A percentile compares a stretch with the other conserved stretches of the same genome.
Evolutionary conservation across 108 stramenopile genomes (phyloP).

Genomic region (Ochromonas danica): DNA sequence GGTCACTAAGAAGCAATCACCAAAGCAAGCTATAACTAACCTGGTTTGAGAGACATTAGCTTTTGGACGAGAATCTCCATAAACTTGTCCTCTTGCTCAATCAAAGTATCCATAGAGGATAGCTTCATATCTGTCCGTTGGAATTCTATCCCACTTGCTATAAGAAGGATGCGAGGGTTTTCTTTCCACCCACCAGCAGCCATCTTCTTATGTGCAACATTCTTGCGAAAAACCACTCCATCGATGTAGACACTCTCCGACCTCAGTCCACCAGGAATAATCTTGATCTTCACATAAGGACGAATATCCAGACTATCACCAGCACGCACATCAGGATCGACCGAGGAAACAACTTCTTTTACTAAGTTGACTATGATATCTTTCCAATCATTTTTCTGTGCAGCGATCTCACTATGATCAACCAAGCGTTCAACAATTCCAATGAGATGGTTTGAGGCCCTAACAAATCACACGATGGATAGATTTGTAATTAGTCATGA

Average conservation of each 20-base stretch:
- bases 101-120: slow-evolving; percentile 76
- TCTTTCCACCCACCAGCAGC: slow-evolving; percentile 26
- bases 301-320: slow-evolving; percentile 80
- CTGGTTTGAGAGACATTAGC: slow-evolving; percentile 77
- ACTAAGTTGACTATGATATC: slow-evolving; percentile 32
- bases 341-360: slow-evolving; percentile 63
- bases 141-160: slow-evolving; percentile 87
- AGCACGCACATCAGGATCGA: slow-evolving; percentile 77
- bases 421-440: slow-evolving; percentile 12
- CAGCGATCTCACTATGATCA: not conserved
- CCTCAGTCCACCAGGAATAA: slow-evolving; percentile 60
- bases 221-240: slow-evolving; percentile 84
- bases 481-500: no score
- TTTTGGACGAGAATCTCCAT: slow-evolving; percentile 87
- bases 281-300: slow-evolving; percentile 67
- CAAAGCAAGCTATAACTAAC: not conserved
- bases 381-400: not conserved
- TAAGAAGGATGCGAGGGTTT: slow-evolving; percentile 81
- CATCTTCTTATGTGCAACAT: slow-evolving; percentile 79
- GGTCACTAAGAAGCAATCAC: not conserved
- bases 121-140: slow-evolving; percentile 78
- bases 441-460: slow-evolving; percentile 19
- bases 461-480: not conserved
- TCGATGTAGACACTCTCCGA: slow-evolving; percentile 78
- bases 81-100: slow-evolving; percentile 89